Conservation (phyloP, 78 protist species). For the Dictyostelium purpureum region DNA sequence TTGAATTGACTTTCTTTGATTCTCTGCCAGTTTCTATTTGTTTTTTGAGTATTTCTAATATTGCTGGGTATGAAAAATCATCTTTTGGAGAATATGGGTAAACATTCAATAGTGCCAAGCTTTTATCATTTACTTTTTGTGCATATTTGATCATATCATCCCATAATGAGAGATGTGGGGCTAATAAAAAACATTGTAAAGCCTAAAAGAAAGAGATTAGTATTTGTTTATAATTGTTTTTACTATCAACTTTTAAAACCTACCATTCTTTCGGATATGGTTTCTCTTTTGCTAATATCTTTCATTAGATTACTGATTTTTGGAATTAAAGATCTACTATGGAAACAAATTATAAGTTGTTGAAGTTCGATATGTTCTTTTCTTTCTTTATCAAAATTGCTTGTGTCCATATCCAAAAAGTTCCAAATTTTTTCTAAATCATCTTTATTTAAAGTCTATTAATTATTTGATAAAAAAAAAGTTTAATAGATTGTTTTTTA, state of each 20-base stretch:
- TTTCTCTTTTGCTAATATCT: neutral
- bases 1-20: neutral
- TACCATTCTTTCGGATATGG: neutral
- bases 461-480: neutral
- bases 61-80: neutral
- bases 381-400: neutral
- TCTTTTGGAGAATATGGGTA: neutral
- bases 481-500: neutral
- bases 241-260: too few species aligned
- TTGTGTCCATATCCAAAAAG: neutral
- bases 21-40: neutral
- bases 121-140: neutral
- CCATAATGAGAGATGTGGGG: slow-evolving; percentile 1
- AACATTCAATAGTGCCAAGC: neutral
- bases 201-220: too few species aligned
- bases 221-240: too few species aligned
- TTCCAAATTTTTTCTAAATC: neutral
- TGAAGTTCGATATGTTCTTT: neutral
- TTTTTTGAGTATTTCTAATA: neutral
- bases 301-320: neutral
- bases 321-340: neutral
- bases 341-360: neutral
- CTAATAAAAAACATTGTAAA: neutral
- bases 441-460: neutral
- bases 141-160: neutral